Evolutionary conservation across 202 grass and related monocot species (phyloP), one percentile per base, ranked within the genome.

Genomic region (Panicum hallii): DNA sequence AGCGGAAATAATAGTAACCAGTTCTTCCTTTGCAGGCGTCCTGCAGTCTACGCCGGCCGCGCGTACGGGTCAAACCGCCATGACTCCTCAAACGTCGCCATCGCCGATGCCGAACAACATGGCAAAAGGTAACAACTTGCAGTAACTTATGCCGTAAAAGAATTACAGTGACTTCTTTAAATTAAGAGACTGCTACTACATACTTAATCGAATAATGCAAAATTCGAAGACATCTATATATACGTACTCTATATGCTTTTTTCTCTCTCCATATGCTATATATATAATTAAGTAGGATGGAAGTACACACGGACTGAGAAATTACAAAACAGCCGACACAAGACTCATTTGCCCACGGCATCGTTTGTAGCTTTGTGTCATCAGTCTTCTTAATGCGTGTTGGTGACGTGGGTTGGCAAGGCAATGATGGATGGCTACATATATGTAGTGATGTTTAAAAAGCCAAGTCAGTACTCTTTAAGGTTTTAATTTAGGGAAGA

Each of bases 31-130:
- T 23, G 56, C 83, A 85, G 87, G 75, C 50, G 46, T 38, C 44
- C 63, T 76, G 12, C 83, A 81, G 72, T 77, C 82, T 38, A 47
- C 54, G 13, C 5, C 63, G 4, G 63, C 63, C 64, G 23, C 42
- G 66, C 82, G 11, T 38, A 34, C 6, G 12, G 22, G 65, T 74
- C 46, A 65, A 44, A 71, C 40, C 30, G 38, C 15, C 46, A 70
- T 14, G 26, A 20, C 46, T 16, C 45, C 42, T 32, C 32, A 32
- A 16, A 22, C 44, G 22, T 22, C 52, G 2, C 49, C 52, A 4
- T 53, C 49, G 28, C 10, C 82, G 11, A 6, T 10, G 53, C 55
- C 63, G 42, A 78, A 20, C 9, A 64, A 72, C 71, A 55, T 60
- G 5, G 9, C 36, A 3, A 9, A 36, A 78, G 86, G 86, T 77